Conservation (phyloP, 2,329 filamentous ascomycete species). For the Epichloe coenophiala region DNA sequence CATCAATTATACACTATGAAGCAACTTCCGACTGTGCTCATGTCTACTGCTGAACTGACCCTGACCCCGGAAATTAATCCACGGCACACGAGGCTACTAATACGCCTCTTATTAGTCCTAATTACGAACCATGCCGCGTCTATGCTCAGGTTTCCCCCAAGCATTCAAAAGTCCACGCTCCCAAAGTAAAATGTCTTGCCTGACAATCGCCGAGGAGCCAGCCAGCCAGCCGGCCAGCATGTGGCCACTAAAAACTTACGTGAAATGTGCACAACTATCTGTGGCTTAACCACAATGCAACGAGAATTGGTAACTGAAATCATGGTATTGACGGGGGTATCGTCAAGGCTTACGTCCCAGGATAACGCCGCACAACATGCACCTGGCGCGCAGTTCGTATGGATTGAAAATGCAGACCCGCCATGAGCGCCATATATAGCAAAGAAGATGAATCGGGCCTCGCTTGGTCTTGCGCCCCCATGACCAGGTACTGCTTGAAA, state of each 20-base stretch:
- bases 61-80: background rate
- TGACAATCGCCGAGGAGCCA: background rate
- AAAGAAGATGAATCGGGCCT: background rate
- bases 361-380: conserved; percentile 1
- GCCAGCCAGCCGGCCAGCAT: background rate
- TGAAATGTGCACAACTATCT: background rate
- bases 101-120: background rate
- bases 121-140: background rate
- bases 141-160: background rate
- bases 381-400: background rate
- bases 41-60: background rate
- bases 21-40: background rate
- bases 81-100: background rate
- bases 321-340: conserved; percentile 2
- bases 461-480: background rate
- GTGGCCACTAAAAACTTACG: background rate
- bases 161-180: background rate
- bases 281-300: background rate
- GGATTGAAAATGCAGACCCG: background rate
- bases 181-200: background rate
- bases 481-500: background rate
- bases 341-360: conserved; percentile 3
- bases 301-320: background rate
- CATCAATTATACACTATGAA: no score
- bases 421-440: background rate